Evolutionary conservation across 805 yeast species (phyloP).

Genomic region (Teunomyces panamensis): DNA sequence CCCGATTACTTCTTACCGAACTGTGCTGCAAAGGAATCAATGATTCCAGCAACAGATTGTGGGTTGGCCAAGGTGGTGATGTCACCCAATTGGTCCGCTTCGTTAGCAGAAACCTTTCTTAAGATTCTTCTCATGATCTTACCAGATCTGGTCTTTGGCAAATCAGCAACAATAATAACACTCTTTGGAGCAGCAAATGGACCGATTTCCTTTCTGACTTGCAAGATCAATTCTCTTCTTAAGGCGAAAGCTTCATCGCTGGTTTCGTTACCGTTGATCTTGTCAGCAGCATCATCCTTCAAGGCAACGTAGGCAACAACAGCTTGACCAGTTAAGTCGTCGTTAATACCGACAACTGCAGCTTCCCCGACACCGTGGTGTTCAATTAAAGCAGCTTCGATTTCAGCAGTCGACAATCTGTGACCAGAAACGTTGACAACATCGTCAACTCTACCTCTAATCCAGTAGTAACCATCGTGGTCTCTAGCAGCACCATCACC

Average conservation of each 20-base stretch:
- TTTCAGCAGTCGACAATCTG: slow-evolving; percentile 84
- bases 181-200: slow-evolving; percentile 85
- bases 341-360: slow-evolving; percentile 82
- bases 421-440: slow-evolving; percentile 87
- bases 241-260: slow-evolving; percentile 49
- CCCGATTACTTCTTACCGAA: slow-evolving; percentile 37
- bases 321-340: slow-evolving; percentile 84
- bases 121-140: slow-evolving; percentile 85
- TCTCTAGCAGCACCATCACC: slow-evolving; percentile 92
- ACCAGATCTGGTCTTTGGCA: slow-evolving; percentile 85
- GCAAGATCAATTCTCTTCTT: slow-evolving; percentile 62
- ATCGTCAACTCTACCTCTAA: slow-evolving; percentile 83
- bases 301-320: slow-evolving; percentile 79
- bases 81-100: slow-evolving; percentile 80
- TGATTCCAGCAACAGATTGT: slow-evolving; percentile 64
- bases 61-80: slow-evolving; percentile 77
- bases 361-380: slow-evolving; percentile 69
- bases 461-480: slow-evolving; percentile 81
- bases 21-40: slow-evolving; percentile 39
- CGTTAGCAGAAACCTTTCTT: slow-evolving; percentile 71
- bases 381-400: slow-evolving; percentile 78
- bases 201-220: slow-evolving; percentile 77
- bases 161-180: slow-evolving; percentile 68
- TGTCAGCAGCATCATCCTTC: slow-evolving; percentile 45
- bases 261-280: slow-evolving; percentile 25